Conservation (phyloP, 2,329 filamentous ascomycete species). For the Lecanoromycetidae sp. region DNA sequence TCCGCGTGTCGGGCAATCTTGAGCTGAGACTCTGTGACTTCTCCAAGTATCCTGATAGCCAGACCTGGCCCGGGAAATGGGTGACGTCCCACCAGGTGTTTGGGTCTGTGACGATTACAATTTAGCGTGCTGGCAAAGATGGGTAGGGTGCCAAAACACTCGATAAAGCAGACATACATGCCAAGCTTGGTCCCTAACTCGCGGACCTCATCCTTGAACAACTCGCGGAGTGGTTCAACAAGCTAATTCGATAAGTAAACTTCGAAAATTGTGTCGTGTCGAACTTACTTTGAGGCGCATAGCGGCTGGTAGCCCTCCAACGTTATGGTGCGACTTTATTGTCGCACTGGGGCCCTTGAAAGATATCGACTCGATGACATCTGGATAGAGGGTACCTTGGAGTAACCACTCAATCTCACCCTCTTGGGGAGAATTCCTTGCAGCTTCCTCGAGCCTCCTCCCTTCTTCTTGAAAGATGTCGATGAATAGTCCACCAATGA, state of each 20-base stretch:
- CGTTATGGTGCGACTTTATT: conserved; percentile 64
- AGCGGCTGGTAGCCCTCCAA: conserved; percentile 53
- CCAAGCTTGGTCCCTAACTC: conserved; percentile 53
- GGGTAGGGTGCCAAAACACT: no score
- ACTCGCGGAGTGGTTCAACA: conserved; percentile 65
- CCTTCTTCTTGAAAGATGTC: conserved; percentile 76
- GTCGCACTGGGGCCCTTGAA: conserved; percentile 51
- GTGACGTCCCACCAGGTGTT: conserved; percentile 49
- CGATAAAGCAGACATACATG: conserved; percentile 39
- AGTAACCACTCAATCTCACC: conserved; percentile 76
- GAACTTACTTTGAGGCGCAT: conserved; percentile 44
- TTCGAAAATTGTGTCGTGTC: no score
- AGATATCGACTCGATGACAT: conserved; percentile 58
- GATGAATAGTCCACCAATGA: conserved; percentile 74
- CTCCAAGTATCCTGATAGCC: conserved; percentile 69
- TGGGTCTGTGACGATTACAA: no score
- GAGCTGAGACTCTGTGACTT: conserved; percentile 68
- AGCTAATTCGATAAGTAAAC: no score
- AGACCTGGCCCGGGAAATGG: conserved; percentile 67
- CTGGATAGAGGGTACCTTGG: conserved; percentile 73
- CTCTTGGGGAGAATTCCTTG: conserved; percentile 52
- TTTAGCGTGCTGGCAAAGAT: no score
- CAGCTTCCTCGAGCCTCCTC: conserved; percentile 58
- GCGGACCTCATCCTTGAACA: conserved; percentile 62
- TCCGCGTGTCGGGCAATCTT: conserved; percentile 69